A percentile compares a stretch with the other conserved stretches of the same genome.
These are phyloP conservation scores for Phanerochaete carnosa DNA, from an alignment of 768 basidiomycete genomes.

Conservation along the genomic window DNA sequence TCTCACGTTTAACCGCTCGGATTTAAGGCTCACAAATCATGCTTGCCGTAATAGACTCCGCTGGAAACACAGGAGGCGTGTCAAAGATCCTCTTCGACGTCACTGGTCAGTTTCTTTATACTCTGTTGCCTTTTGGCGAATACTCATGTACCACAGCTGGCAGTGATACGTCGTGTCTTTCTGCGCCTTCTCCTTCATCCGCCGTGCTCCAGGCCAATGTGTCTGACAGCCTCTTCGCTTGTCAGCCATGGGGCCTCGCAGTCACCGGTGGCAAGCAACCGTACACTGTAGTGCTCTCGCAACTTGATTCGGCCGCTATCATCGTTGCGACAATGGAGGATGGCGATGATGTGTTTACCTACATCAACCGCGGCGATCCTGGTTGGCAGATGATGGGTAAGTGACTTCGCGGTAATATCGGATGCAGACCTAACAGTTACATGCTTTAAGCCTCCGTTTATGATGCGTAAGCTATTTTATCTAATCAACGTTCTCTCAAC, in stretches of 20 bases:
- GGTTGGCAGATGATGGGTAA: slow-evolving; percentile 38
- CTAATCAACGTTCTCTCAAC: background rate
- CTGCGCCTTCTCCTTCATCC: background rate
- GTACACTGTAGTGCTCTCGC: slow-evolving; percentile 40
- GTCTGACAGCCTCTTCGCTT: slow-evolving; percentile 36
- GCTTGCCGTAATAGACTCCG: slow-evolving; percentile 44
- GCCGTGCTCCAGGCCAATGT: slow-evolving; percentile 24
- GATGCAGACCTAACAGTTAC: slow-evolving; percentile 1
- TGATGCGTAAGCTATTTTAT: slow-evolving; percentile 9
- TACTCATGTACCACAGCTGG: slow-evolving; percentile 23
- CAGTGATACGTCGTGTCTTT: slow-evolving; percentile 27
- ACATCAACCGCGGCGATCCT: slow-evolving; percentile 40
- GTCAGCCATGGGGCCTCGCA: slow-evolving; percentile 44
- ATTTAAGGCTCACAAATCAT: slow-evolving; percentile 39
- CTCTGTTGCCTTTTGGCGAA: background rate
- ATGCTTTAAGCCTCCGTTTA: slow-evolving; percentile 32
- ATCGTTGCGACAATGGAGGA: slow-evolving; percentile 39
- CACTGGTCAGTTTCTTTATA: background rate
- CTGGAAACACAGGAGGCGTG: slow-evolving; percentile 40
- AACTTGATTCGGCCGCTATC: slow-evolving; percentile 33
- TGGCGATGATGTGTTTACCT: slow-evolving; percentile 37
- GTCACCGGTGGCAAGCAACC: slow-evolving; percentile 43
- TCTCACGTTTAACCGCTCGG: background rate
- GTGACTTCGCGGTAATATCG: slow-evolving; percentile 6
- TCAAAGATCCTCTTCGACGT: slow-evolving; percentile 12